phyloP scores from a whole-genome alignment of 2,329 filamentous ascomycete species.

The Malbranchea zuffiana region DNA sequence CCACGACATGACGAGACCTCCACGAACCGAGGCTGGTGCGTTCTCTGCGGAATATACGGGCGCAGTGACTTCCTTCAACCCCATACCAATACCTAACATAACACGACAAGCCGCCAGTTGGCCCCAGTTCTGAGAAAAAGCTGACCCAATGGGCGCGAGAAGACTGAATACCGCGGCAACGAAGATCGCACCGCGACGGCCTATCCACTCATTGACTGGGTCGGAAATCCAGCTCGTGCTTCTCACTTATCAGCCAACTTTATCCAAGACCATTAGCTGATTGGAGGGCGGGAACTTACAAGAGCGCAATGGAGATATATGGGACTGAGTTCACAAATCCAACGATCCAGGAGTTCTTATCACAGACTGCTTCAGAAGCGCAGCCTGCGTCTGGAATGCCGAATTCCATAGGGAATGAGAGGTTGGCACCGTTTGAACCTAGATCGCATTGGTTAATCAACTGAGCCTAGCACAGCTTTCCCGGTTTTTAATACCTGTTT shows the following conservation, averaged over 20 bases:
- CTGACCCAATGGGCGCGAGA: conserved; percentile 57
- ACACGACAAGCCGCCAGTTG: conserved; percentile 47
- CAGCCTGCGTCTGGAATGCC: conserved; percentile 37
- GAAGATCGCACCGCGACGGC: conserved; percentile 56
- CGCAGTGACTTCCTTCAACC: conserved; percentile 48
- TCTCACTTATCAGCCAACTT: conserved; percentile 36
- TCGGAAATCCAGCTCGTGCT: conserved; percentile 58
- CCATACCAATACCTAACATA: conserved; percentile 53
- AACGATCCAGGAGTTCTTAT: conserved; percentile 44
- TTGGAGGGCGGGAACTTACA: conserved; percentile 28
- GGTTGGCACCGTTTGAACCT: conserved; percentile 43
- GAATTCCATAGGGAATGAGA: conserved; percentile 41
- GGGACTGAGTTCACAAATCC: conserved; percentile 50
- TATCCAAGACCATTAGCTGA: neutral
- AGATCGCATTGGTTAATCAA: neutral
- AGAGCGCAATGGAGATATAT: conserved; percentile 40
- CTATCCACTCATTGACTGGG: conserved; percentile 48
- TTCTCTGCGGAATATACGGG: conserved; percentile 47
- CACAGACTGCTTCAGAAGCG: conserved; percentile 17
- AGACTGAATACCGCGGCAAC: conserved; percentile 53
- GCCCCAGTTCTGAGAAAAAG: conserved; percentile 47
- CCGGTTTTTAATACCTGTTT: conserved; percentile 27
- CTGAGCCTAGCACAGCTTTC: neutral
- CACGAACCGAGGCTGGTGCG: conserved; percentile 43
- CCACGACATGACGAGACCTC: conserved; percentile 47